Evolutionary conservation across 2,329 filamentous ascomycete species (phyloP).

Genomic region (Thelonectria olida): DNA sequence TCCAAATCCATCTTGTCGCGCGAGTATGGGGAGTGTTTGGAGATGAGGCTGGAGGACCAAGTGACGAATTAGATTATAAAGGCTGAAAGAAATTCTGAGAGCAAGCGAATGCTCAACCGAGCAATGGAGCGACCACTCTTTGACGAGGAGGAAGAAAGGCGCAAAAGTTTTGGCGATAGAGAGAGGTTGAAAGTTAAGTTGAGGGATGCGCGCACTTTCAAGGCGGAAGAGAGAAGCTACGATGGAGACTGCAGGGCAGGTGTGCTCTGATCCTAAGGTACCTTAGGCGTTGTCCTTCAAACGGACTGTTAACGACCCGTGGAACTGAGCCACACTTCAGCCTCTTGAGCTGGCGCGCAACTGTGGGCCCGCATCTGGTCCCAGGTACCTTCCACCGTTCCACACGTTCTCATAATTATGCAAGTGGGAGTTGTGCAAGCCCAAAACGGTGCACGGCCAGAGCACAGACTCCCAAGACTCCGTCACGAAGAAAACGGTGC

Average conservation of each 20-base stretch:
- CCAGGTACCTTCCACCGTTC: slow-evolving; percentile 11
- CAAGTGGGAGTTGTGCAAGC: not conserved
- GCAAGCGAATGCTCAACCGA: not conserved
- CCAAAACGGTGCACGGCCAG: not conserved
- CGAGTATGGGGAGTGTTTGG: not conserved
- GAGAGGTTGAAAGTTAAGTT: slow-evolving; percentile 5
- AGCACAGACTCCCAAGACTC: too few relatives aligned
- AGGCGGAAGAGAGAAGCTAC: not conserved
- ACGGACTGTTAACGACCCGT: not conserved
- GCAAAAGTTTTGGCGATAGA: too few relatives aligned
- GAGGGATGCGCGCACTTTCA: not conserved
- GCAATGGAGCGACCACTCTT: not conserved
- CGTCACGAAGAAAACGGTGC: slow-evolving; percentile 1
- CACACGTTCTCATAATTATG: not conserved
- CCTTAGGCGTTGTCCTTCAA: not conserved
- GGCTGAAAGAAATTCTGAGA: not conserved
- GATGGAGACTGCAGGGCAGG: not conserved
- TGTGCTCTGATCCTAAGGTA: not conserved
- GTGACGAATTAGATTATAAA: too few relatives aligned
- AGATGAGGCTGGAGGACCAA: not conserved
- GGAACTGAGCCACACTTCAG: slow-evolving; percentile 9
- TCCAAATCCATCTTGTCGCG: slow-evolving; percentile 69
- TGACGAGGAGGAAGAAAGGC: not conserved
- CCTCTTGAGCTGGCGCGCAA: too few relatives aligned
- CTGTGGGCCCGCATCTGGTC: not conserved